A percentile compares a stretch with the other conserved stretches of the same genome.
These are phyloP conservation scores for Hawksworthiomyces lignivorus DNA, from an alignment of 2,329 filamentous ascomycete genomes.

Conservation along the genomic window DNA sequence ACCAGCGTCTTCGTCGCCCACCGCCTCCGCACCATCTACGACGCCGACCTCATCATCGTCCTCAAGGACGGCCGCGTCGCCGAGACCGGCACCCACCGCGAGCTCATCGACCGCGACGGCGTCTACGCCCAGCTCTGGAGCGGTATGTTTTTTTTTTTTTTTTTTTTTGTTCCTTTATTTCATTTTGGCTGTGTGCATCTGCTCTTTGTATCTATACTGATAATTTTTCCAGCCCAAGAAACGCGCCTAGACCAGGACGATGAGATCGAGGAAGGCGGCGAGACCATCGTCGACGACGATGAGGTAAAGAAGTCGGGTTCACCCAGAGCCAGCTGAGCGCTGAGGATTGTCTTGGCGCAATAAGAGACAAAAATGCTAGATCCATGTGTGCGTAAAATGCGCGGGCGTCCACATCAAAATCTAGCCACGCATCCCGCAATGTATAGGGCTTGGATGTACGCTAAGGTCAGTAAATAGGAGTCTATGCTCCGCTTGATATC, in stretches of 20 bases:
- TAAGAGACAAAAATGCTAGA: too few relatives aligned
- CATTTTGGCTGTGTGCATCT: too few relatives aligned
- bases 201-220: neutral
- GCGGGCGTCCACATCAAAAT: too few relatives aligned
- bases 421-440: too few relatives aligned
- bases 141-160: slow-evolving; percentile 9
- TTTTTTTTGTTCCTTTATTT: neutral
- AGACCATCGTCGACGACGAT: slow-evolving; percentile 10
- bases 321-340: too few relatives aligned
- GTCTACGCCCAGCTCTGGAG: slow-evolving; percentile 90
- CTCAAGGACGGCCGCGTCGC: slow-evolving; percentile 76
- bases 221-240: slow-evolving; percentile 15
- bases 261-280: slow-evolving; percentile 10
- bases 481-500: too few relatives aligned
- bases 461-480: too few relatives aligned
- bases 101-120: slow-evolving; percentile 69
- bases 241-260: slow-evolving; percentile 13
- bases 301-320: too few relatives aligned
- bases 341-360: too few relatives aligned
- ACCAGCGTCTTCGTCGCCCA: slow-evolving; percentile 96
- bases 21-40: slow-evolving; percentile 84
- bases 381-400: too few relatives aligned
- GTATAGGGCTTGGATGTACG: too few relatives aligned
- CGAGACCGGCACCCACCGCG: slow-evolving; percentile 79
- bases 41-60: slow-evolving; percentile 89